A percentile compares a stretch with the other conserved stretches of the same genome.
phyloP scores from a whole-genome alignment of 2,329 filamentous ascomycete genomes.

The Acephala macrosclerotiorum region DNA sequence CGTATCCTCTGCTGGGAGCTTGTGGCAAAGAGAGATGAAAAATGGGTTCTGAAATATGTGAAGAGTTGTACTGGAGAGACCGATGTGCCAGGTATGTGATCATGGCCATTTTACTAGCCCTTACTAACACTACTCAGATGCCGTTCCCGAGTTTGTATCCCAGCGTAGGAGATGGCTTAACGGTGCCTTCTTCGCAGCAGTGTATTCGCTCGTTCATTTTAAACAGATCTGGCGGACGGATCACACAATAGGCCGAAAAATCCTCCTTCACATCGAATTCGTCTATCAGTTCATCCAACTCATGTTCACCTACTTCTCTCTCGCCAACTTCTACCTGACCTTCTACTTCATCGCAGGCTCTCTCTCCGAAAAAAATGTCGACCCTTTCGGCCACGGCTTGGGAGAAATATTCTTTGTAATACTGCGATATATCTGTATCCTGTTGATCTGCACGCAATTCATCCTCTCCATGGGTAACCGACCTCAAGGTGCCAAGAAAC shows the following conservation, averaged over 20 bases:
- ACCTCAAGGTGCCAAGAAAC: slow-evolving; percentile 90
- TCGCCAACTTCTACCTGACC: slow-evolving; percentile 98
- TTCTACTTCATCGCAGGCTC: slow-evolving; percentile 98
- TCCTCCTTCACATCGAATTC: slow-evolving; percentile 93
- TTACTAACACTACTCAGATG: slow-evolving; percentile 60
- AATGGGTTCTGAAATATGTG: slow-evolving; percentile 98
- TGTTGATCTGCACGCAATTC: slow-evolving; percentile 94
- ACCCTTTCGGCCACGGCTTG: slow-evolving; percentile 91
- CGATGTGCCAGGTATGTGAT: slow-evolving; percentile 85
- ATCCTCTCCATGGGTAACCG: slow-evolving; percentile 96
- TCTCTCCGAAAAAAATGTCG: slow-evolving; percentile 77
- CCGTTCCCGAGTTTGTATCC: slow-evolving; percentile 95
- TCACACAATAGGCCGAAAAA: slow-evolving; percentile 87
- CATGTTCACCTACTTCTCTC: slow-evolving; percentile 95
- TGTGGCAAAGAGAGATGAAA: slow-evolving; percentile 91
- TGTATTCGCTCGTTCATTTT: slow-evolving; percentile 96
- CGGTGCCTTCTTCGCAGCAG: slow-evolving; percentile 97
- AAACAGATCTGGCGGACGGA: slow-evolving; percentile 92
- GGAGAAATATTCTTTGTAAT: slow-evolving; percentile 87
- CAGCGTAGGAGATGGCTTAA: slow-evolving; percentile 97
- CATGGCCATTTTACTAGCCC: not conserved
- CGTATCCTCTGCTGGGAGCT: slow-evolving; percentile 93
- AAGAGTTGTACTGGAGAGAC: slow-evolving; percentile 97
- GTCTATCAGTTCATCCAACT: slow-evolving; percentile 93
- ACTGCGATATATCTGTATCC: slow-evolving; percentile 82